Evolutionary conservation across 306 rosid species (phyloP).

Genomic region (Castanospermum australe): DNA sequence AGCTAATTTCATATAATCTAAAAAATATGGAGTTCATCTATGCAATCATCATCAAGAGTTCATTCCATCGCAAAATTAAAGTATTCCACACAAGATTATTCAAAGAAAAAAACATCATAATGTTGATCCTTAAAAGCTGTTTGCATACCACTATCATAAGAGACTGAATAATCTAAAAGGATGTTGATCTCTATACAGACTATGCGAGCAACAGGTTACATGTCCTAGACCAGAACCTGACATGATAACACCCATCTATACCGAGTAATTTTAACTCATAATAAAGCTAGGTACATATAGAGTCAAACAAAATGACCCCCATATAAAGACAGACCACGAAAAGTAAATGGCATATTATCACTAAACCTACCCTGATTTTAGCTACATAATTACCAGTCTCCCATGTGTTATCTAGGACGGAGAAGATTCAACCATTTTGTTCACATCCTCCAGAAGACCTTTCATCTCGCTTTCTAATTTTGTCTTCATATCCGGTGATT

Average conservation of each 20-base stretch:
- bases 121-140: constrained; percentile 18
- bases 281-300: constrained; percentile 8
- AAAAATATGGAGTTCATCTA: background rate
- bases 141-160: constrained; percentile 14
- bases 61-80: background rate
- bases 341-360: constrained; percentile 25
- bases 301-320: constrained; percentile 14
- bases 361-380: constrained; percentile 38
- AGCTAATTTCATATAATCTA: background rate
- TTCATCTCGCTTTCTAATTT: constrained; percentile 51
- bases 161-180: constrained; percentile 1
- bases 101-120: background rate
- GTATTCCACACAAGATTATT: background rate
- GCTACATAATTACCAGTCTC: constrained; percentile 8
- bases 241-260: background rate
- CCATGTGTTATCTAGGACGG: constrained; percentile 33
- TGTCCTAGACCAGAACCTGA: constrained; percentile 8
- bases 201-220: constrained; percentile 21
- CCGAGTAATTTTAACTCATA: constrained; percentile 11
- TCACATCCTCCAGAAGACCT: constrained; percentile 63
- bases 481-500: constrained; percentile 41
- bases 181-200: constrained; percentile 21
- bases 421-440: constrained; percentile 47
- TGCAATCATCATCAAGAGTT: background rate
- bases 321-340: background rate